Base-by-base conservation (phyloP, 768 basidiomycete species). In the Hemileccinum rubropunctum region DNA sequence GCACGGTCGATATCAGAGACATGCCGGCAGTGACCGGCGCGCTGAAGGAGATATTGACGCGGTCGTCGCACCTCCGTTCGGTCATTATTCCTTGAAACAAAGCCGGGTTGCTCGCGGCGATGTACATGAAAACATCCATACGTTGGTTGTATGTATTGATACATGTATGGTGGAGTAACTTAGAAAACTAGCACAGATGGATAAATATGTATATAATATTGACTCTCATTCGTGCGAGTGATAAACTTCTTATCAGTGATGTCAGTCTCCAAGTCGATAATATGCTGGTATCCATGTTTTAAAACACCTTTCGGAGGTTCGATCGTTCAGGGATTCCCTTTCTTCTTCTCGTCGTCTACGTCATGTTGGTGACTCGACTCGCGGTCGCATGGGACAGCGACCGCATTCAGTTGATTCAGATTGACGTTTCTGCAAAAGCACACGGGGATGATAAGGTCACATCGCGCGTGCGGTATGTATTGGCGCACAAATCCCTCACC, bases 11-110 rank as follows among this genome's bases (percentile, higher is more conserved):
- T 23, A 52, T 69, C 33, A 48, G 30, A 30, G 50, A 69, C 38
- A 55, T 54, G 30, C 38, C 28, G 28, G 48, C 43, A 4, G 63
- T 69, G 10, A 53, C 45, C 1, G 42, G 42, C 10, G 65, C 63
- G 8, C 44, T 69, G 36, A 50, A 58, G 21, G 60, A 60, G 33
- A 46, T 65, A 36, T 44, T 67, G 52, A 62, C 50, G 11, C 59
- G 62, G n/a, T 58, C 67, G 6, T 58, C 68, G 12, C 62, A 57
- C 23, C 28, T 60, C 37, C 69, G 67, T 39, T 59, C 65, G 0
- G 63, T 69, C 20, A 60, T 69, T 14, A 26, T 68, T 7, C 63
- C 68, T 8, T 60, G 41, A 53, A 1, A 8, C 3, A 20, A 12
- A 30, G 27, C 5, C 12, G 14, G 17, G 11, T 30, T 12, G 4